Evolutionary conservation across 371 early-diverging fungal species (phyloP).

Genomic region (Zychaea mexicana): DNA sequence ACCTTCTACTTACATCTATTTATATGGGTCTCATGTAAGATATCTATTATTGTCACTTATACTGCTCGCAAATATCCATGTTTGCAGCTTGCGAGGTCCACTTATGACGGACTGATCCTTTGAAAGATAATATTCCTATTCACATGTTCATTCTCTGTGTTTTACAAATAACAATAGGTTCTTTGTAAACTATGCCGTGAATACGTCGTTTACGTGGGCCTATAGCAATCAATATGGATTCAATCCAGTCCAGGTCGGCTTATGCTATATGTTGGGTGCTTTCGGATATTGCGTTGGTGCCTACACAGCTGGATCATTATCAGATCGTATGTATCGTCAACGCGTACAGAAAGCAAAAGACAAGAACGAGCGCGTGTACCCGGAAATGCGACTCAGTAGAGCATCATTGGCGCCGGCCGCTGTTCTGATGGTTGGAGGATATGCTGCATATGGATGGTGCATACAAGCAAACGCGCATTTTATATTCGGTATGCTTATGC

Average conservation of each 20-base stretch:
- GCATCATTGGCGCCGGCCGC: conserved; percentile 14
- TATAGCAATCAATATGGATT: neutral
- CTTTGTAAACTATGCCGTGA: neutral
- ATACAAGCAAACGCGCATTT: conserved; percentile 37
- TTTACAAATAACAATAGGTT: neutral
- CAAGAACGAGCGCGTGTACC: conserved; percentile 13
- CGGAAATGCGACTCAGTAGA: conserved; percentile 43
- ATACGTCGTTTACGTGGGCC: neutral
- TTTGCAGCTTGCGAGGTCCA: no score
- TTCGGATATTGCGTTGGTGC: neutral
- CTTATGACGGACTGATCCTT: no score
- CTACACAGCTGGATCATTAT: conserved; percentile 14
- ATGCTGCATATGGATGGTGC: conserved; percentile 46
- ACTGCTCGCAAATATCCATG: neutral
- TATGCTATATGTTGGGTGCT: neutral
- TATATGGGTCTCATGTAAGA: conserved; percentile 2
- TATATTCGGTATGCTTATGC: conserved; percentile 36
- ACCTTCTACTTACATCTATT: conserved; percentile 7
- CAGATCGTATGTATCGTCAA: conserved; percentile 29
- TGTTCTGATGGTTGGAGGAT: conserved; percentile 14
- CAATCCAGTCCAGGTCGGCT: neutral
- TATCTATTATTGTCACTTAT: no score
- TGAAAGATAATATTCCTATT: no score
- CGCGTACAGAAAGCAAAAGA: conserved; percentile 15
- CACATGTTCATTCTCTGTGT: no score